phyloP scores from a whole-genome alignment of 2,329 filamentous ascomycete genomes.

The Rhexocercosporidium sp. region DNA sequence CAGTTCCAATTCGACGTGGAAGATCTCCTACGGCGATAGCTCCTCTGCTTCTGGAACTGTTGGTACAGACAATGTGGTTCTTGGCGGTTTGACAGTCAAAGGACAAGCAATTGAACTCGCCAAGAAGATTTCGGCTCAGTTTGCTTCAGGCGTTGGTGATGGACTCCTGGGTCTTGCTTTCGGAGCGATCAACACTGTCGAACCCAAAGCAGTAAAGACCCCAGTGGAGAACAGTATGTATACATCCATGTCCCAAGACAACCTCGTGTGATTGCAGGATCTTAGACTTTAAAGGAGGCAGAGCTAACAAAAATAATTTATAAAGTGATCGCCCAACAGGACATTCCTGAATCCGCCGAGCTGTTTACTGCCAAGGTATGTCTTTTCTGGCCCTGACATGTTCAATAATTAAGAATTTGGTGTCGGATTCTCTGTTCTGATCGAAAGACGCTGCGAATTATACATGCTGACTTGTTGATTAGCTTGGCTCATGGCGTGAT shows the following conservation, averaged over 20 bases:
- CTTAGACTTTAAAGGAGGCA: neutral
- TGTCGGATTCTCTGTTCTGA: too few relatives aligned
- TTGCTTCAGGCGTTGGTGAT: conserved; percentile 60
- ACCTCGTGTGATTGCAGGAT: neutral
- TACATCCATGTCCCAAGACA: neutral
- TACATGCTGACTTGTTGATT: too few relatives aligned
- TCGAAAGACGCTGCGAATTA: too few relatives aligned
- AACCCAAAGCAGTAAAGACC: conserved; percentile 59
- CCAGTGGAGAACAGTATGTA: conserved; percentile 64
- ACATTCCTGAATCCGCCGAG: conserved; percentile 54
- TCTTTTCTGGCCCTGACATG: too few relatives aligned
- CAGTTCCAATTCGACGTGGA: conserved; percentile 58
- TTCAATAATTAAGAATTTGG: too few relatives aligned
- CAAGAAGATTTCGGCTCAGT: conserved; percentile 61
- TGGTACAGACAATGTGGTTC: conserved; percentile 63
- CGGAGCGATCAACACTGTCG: conserved; percentile 66
- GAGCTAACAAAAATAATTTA: neutral
- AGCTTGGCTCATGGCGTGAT: conserved; percentile 59
- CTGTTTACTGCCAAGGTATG: conserved; percentile 67
- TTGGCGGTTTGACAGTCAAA: conserved; percentile 66
- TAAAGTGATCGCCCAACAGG: conserved; percentile 59
- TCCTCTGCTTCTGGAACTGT: conserved; percentile 70
- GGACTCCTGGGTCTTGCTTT: conserved; percentile 72
- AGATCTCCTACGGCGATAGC: conserved; percentile 71
- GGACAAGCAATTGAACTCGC: conserved; percentile 70